A percentile compares a stretch with the other conserved stretches of the same genome.
Evolutionary conservation across 208 protist genomes (phyloP).

Genomic region (Wallacemonas collosoma): DNA sequence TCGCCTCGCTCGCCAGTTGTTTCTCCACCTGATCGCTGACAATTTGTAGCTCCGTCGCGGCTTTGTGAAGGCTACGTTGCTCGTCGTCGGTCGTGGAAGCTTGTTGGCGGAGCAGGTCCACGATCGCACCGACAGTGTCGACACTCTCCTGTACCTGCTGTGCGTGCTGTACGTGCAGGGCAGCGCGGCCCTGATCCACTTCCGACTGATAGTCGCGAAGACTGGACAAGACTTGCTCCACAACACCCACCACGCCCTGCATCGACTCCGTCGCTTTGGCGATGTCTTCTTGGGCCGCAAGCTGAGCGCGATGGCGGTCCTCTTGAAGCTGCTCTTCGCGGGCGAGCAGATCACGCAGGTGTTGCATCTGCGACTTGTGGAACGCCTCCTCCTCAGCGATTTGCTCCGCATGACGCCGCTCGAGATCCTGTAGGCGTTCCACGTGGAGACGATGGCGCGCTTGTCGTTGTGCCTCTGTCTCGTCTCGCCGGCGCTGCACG

Average conservation of each 20-base stretch:
- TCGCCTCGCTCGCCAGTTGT: constrained; percentile 60
- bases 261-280: constrained; percentile 36
- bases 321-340: constrained; percentile 59
- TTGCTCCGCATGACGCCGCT: constrained; percentile 56
- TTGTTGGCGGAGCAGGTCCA: constrained; percentile 53
- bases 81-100: constrained; percentile 47
- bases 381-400: constrained; percentile 53
- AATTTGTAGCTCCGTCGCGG: constrained; percentile 47
- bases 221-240: constrained; percentile 38
- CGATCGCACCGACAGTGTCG: constrained; percentile 34
- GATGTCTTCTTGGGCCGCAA: constrained; percentile 52
- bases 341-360: constrained; percentile 50
- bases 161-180: constrained; percentile 40
- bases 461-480: constrained; percentile 63
- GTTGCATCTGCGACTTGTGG: constrained; percentile 64
- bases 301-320: constrained; percentile 36
- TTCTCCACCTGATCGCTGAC: constrained; percentile 46
- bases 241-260: constrained; percentile 27
- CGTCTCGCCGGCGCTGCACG: constrained; percentile 45
- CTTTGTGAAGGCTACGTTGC: constrained; percentile 37
- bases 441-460: constrained; percentile 59
- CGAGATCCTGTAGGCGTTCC: constrained; percentile 58
- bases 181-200: constrained; percentile 42
- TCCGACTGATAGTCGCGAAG: constrained; percentile 52
- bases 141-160: constrained; percentile 36